A percentile compares a stretch with the other conserved stretches of the same genome.
These are phyloP conservation scores for Penicillium pulvis DNA, from an alignment of 495 filamentous ascomycete genomes.

Conservation along the genomic window DNA sequence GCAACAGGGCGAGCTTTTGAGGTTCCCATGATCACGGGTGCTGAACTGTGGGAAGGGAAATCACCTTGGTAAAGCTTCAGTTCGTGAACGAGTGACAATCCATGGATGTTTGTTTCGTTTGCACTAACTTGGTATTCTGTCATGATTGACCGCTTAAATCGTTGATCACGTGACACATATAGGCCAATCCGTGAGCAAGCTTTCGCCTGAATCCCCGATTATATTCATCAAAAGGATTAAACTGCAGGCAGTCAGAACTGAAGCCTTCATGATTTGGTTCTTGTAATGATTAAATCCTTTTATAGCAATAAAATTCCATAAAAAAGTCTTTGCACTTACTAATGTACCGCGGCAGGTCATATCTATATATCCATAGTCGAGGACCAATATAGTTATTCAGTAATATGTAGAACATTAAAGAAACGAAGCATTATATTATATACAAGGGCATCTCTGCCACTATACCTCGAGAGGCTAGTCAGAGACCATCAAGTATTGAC, in stretches of 20 bases:
- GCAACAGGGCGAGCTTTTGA: conserved; percentile 39
- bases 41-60: background rate
- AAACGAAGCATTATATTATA: conserved; percentile 4
- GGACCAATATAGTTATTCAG: background rate
- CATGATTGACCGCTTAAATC: background rate
- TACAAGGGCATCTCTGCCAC: conserved; percentile 4
- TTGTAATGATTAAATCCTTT: background rate
- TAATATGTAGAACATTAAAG: no score
- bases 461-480: no score
- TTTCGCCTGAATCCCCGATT: no score
- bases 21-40: conserved; percentile 33
- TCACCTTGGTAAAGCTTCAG: conserved; percentile 6
- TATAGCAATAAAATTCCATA: no score
- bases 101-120: conserved; percentile 27
- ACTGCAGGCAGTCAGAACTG: no score
- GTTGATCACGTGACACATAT: background rate
- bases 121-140: conserved; percentile 5
- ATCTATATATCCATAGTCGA: no score
- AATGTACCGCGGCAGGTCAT: no score
- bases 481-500: no score
- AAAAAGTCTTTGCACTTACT: no score
- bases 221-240: no score
- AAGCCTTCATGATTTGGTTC: background rate
- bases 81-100: conserved; percentile 6
- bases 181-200: no score